A percentile compares a stretch with the other conserved stretches of the same genome.
phyloP scores from a whole-genome alignment of 345 rosid species.

The Melaleuca alternifolia region DNA sequence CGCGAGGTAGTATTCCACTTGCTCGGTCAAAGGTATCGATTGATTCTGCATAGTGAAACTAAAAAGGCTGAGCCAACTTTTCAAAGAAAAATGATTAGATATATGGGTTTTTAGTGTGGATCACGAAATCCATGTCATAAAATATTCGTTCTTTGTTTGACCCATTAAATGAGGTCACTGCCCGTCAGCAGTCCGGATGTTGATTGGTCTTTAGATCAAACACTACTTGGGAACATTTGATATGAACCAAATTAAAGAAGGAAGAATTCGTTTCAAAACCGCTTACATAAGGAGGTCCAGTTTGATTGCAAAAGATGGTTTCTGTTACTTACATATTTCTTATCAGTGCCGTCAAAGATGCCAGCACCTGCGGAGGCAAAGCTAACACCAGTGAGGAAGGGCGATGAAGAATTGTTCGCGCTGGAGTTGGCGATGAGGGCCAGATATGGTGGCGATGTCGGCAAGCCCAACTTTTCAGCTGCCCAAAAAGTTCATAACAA shows the following conservation, averaged over 20 bases:
- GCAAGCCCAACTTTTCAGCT: conserved; percentile 59
- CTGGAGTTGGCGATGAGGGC: conserved; percentile 8
- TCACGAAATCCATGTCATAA: neutral
- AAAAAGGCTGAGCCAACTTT: fast-evolving
- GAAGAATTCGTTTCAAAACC: neutral
- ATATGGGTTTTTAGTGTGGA: neutral
- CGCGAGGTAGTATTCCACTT: conserved; percentile 4
- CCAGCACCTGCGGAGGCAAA: conserved; percentile 48
- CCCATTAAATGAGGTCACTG: neutral
- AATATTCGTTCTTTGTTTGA: neutral
- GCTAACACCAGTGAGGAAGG: conserved; percentile 35
- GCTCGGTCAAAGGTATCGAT: conserved; percentile 14
- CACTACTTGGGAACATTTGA: neutral
- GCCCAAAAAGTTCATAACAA: neutral
- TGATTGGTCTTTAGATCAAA: neutral
- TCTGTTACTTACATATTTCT: conserved; percentile 2
- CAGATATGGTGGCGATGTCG: conserved; percentile 51
- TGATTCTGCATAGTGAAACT: fast-evolving
- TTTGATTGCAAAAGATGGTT: neutral
- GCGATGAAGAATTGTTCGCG: conserved; percentile 1
- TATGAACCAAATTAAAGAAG: too few species aligned
- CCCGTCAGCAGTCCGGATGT: neutral
- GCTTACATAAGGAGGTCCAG: neutral
- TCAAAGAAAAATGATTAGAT: neutral
- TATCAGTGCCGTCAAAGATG: conserved; percentile 12